These are phyloP conservation scores for Hamamelis virginiana DNA, from an alignment of 164 flowering plant genomes.

Conservation along the genomic window DNA sequence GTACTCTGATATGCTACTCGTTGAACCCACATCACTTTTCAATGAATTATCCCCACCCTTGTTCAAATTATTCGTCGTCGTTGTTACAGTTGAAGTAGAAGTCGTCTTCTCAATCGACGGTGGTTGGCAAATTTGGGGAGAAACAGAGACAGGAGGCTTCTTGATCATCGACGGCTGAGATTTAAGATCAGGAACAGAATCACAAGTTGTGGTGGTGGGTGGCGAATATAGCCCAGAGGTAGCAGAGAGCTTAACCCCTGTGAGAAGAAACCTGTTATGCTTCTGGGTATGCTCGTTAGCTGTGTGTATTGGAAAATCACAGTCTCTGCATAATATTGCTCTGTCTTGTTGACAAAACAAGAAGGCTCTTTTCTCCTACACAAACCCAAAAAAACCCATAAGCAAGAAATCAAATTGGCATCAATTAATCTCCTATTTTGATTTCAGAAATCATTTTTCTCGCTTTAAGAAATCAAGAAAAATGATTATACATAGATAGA, in stretches of 20 bases:
- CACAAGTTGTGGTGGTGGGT: conserved; percentile 13
- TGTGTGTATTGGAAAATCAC: conserved; percentile 73
- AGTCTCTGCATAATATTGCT: conserved; percentile 85
- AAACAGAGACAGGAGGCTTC: conserved; percentile 11
- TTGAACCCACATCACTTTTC: conserved; percentile 22
- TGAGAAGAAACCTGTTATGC: conserved; percentile 78
- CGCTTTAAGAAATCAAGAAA: too few relatives aligned
- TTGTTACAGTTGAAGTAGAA: not conserved
- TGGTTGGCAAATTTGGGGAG: conserved; percentile 9
- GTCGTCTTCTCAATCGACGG: conserved; percentile 10
- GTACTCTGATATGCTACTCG: conserved; percentile 85
- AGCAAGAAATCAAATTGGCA: not conserved
- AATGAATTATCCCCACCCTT: not conserved
- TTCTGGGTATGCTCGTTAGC: conserved; percentile 69
- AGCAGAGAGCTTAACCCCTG: conserved; percentile 74
- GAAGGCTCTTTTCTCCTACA: conserved; percentile 76
- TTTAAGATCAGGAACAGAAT: conserved; percentile 25
- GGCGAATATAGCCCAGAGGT: conserved; percentile 20
- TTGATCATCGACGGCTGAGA: conserved; percentile 21
- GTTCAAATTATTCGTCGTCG: not conserved
- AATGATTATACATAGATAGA: too few relatives aligned
- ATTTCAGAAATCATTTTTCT: too few relatives aligned
- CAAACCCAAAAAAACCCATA: not conserved
- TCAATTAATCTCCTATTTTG: not conserved
- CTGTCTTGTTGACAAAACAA: conserved; percentile 87